Evolutionary conservation across 2,329 filamentous ascomycete genomes (phyloP).

Genomic region (Thyridium curvatum): DNA sequence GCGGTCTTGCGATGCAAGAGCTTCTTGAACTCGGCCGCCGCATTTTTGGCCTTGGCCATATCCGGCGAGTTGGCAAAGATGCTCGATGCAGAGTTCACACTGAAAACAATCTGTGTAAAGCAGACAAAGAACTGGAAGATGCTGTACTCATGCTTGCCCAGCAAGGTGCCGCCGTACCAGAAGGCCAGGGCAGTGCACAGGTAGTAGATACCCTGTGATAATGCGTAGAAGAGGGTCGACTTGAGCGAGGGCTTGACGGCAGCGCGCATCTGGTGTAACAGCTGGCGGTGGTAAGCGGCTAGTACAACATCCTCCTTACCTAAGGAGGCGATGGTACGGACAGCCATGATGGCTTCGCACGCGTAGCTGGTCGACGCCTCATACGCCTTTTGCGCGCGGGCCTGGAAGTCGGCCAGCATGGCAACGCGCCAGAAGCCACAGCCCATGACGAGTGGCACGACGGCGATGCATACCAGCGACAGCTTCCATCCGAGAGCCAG

Average conservation of each 20-base stretch:
- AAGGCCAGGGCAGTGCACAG: no score
- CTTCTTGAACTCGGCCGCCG: constrained; percentile 51
- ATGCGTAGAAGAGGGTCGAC: no score
- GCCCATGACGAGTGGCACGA: constrained; percentile 68
- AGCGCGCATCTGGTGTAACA: no score
- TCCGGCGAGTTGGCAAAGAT: constrained; percentile 61
- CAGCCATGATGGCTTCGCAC: no score
- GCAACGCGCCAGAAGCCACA: constrained; percentile 70
- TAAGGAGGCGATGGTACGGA: no score
- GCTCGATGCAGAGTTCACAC: constrained; percentile 47
- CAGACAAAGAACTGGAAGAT: constrained; percentile 45
- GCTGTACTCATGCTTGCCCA: constrained; percentile 30
- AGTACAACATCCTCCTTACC: no score
- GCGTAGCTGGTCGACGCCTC: no score
- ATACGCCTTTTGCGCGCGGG: no score
- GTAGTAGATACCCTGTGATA: no score
- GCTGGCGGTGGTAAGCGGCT: no score
- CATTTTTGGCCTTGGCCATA: constrained; percentile 60
- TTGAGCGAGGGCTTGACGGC: no score
- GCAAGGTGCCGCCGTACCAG: no score
- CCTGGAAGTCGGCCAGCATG: constrained; percentile 43
- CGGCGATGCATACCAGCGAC: constrained; percentile 73
- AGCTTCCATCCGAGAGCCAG: constrained; percentile 84
- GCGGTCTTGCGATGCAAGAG: constrained; percentile 45
- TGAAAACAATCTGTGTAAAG: constrained; percentile 31